Evolutionary conservation across 2,329 filamentous ascomycete genomes (phyloP).

Genomic region (Ciborinia camelliae): DNA sequence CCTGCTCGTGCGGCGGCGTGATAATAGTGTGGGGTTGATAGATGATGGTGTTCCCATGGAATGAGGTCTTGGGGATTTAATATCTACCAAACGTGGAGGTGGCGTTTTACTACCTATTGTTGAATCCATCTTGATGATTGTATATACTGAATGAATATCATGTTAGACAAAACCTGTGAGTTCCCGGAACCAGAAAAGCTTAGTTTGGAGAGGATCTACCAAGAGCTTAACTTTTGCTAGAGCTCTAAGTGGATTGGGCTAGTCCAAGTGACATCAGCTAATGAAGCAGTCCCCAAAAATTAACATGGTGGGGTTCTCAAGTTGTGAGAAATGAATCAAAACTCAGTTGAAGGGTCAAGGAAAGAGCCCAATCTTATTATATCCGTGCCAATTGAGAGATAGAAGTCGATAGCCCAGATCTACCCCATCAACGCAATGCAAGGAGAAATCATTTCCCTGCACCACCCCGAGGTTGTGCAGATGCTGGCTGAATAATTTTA

Average conservation of each 20-base stretch:
- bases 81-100: neutral
- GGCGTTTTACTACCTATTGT: neutral
- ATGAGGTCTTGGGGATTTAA: neutral
- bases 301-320: neutral
- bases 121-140: neutral
- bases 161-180: neutral
- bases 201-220: neutral
- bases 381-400: neutral
- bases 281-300: neutral
- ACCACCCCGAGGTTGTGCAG: neutral
- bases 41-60: neutral
- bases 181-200: neutral
- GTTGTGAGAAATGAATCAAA: neutral
- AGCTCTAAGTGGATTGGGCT: neutral
- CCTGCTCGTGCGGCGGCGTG: constrained; percentile 5
- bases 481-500: neutral
- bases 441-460: neutral
- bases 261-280: neutral
- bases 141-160: neutral
- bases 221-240: neutral
- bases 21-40: constrained; percentile 15
- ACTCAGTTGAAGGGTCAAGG: neutral
- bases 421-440: neutral
- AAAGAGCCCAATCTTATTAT: neutral
- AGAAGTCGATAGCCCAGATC: neutral